Evolutionary conservation across 2,329 filamentous ascomycete genomes (phyloP).

Genomic region (Diaporthe australafricana): DNA sequence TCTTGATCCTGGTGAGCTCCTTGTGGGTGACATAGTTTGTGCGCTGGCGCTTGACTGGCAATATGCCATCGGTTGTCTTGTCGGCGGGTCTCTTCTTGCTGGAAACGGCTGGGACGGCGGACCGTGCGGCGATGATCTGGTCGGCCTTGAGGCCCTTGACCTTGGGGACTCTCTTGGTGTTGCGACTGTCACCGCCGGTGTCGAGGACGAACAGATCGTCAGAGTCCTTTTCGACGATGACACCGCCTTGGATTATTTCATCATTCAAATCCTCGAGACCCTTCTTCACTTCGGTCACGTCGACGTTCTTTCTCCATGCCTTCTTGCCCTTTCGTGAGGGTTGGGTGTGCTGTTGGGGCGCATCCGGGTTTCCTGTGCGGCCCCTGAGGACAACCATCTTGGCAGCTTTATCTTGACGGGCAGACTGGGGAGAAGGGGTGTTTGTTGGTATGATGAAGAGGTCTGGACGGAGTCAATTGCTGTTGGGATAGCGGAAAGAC

Average conservation of each 20-base stretch:
- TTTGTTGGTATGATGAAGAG: conserved; percentile 9
- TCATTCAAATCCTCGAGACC: conserved; percentile 88
- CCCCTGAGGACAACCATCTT: conserved; percentile 67
- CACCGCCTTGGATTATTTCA: conserved; percentile 90
- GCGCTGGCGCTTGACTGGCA: conserved; percentile 80
- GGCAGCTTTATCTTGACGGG: not conserved
- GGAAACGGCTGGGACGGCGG: conserved; percentile 82
- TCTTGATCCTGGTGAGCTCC: conserved; percentile 82
- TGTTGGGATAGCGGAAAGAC: not conserved
- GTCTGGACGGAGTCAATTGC: not conserved
- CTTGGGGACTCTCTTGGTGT: conserved; percentile 72
- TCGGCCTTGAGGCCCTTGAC: conserved; percentile 89
- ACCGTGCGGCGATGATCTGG: conserved; percentile 89
- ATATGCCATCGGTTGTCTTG: conserved; percentile 78
- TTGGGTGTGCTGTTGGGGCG: conserved; percentile 86
- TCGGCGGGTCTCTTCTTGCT: conserved; percentile 80
- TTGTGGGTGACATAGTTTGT: conserved; percentile 85
- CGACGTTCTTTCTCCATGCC: conserved; percentile 98
- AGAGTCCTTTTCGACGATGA: conserved; percentile 85
- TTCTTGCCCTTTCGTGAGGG: conserved; percentile 97
- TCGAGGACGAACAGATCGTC: conserved; percentile 90
- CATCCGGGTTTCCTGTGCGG: conserved; percentile 59
- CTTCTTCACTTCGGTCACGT: conserved; percentile 85
- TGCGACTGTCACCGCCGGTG: conserved; percentile 74
- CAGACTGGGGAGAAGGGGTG: not conserved